Conservation (phyloP, 495 filamentous ascomycete genomes). For the Aspergillus mulundensis region DNA sequence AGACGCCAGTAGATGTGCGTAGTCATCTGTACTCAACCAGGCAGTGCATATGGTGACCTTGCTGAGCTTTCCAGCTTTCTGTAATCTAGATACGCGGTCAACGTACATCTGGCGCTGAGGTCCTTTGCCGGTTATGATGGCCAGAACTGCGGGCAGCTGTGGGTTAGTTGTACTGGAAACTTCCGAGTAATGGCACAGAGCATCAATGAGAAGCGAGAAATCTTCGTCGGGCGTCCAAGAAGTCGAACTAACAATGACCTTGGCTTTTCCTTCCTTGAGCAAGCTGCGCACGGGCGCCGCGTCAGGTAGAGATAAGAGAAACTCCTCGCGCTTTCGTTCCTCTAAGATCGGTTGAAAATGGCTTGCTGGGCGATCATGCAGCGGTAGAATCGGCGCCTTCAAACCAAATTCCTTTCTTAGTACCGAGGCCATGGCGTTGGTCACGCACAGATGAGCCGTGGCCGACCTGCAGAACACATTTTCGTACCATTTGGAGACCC, state of each 20-base stretch:
- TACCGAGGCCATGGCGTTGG: constrained; percentile 76
- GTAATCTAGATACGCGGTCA: constrained; percentile 54
- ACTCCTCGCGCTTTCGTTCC: constrained; percentile 42
- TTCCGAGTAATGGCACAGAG: constrained; percentile 67
- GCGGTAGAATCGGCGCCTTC: constrained; percentile 56
- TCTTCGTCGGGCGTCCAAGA: constrained; percentile 98
- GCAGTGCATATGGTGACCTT: constrained; percentile 71
- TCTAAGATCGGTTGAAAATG: constrained; percentile 69
- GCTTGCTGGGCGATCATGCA: constrained; percentile 84
- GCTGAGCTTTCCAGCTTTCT: constrained; percentile 53
- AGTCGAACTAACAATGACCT: constrained; percentile 81
- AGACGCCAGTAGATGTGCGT: constrained; percentile 78
- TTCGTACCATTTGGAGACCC: constrained; percentile 73
- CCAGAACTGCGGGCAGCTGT: constrained; percentile 62
- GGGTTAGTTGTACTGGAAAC: constrained; percentile 29
- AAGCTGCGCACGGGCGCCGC: constrained; percentile 51
- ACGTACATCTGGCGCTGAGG: constrained; percentile 77
- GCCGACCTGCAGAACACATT: constrained; percentile 62
- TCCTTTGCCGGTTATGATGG: constrained; percentile 89
- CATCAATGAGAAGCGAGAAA: constrained; percentile 83
- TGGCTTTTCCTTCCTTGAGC: constrained; percentile 53
- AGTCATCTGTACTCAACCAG: constrained; percentile 79
- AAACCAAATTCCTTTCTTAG: constrained; percentile 63
- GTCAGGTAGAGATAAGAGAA: constrained; percentile 58
- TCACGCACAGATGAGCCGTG: constrained; percentile 77